Conservation (phyloP, 1,284 basidiomycete genomes). For the Austroboletus niveus region DNA sequence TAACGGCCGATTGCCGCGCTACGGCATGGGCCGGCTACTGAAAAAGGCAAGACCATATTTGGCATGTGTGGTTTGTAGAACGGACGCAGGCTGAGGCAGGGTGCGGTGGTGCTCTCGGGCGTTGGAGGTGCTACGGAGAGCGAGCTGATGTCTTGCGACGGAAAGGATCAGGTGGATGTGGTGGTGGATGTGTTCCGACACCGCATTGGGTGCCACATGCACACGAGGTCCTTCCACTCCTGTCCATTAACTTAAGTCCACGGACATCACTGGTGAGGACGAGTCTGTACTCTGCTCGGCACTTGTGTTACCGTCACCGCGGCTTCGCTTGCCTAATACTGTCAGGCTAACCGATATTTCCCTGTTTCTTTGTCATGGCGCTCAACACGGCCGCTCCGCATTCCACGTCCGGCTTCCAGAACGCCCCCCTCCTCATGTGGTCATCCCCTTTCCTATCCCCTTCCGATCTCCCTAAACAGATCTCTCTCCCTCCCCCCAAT, state of each 20-base stretch:
- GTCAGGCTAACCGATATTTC: conserved; percentile 31
- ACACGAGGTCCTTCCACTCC: conserved; percentile 37
- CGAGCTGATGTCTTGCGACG: conserved; percentile 9
- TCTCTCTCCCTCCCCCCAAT: conserved; percentile 10
- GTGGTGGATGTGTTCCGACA: conserved; percentile 27
- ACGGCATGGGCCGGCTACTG: conserved; percentile 25
- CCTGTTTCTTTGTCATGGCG: conserved; percentile 33
- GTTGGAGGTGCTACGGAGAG: no score
- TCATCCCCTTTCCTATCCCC: conserved; percentile 11
- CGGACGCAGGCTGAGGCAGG: no score
- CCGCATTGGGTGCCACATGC: conserved; percentile 35
- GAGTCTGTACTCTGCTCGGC: conserved; percentile 33
- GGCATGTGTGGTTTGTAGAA: conserved; percentile 21
- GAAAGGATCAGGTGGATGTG: conserved; percentile 16
- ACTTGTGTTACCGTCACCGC: conserved; percentile 37
- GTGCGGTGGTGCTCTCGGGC: no score
- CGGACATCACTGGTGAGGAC: conserved; percentile 33
- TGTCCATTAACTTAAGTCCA: conserved; percentile 39
- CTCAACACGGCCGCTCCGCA: conserved; percentile 24
- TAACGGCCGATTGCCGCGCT: conserved; percentile 27
- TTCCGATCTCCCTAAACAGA: conserved; percentile 22
- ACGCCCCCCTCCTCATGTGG: conserved; percentile 16
- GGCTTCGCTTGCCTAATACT: conserved; percentile 37
- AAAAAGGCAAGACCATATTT: conserved; percentile 30
- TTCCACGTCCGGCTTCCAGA: conserved; percentile 26